These are phyloP conservation scores for Canavalia gladiata DNA, from an alignment of 306 rosid species.

Conservation along the genomic window DNA sequence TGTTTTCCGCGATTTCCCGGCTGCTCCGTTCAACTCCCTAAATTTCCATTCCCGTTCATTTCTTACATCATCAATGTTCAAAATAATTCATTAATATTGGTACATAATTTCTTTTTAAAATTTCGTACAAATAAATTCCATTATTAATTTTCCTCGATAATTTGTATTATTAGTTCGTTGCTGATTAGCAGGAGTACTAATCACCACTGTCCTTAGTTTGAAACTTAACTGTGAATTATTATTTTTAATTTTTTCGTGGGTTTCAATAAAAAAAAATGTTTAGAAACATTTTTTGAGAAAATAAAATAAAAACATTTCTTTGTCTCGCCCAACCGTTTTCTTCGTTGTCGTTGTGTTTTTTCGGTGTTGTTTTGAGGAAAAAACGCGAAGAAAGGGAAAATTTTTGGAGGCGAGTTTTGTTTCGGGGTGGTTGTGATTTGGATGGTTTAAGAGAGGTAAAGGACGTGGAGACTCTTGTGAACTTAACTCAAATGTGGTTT, in stretches of 20 bases:
- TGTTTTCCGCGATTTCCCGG: conserved; percentile 51
- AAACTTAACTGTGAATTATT: not conserved
- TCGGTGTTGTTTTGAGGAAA: not conserved
- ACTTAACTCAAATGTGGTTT: conserved; percentile 14
- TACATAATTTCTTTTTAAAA: not conserved
- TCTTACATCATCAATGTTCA: conserved; percentile 12
- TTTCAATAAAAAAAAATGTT: conserved; percentile 33
- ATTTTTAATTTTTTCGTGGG: conserved; percentile 45
- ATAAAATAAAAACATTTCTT: not conserved
- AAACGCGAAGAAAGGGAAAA: conserved; percentile 23
- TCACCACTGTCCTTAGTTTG: not conserved
- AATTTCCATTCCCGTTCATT: conserved; percentile 38
- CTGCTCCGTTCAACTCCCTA: conserved; percentile 36
- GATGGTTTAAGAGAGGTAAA: conserved; percentile 50
- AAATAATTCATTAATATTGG: not conserved
- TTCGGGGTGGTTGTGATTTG: conserved; percentile 50
- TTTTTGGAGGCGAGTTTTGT: conserved; percentile 41
- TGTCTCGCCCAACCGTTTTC: conserved; percentile 42
- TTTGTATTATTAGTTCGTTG: conserved; percentile 34
- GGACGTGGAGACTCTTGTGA: conserved; percentile 63
- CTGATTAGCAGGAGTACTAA: conserved; percentile 21
- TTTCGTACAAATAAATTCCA: conserved; percentile 3
- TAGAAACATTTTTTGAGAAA: not conserved
- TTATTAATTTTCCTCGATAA: not conserved
- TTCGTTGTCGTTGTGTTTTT: conserved; percentile 16